Evolutionary conservation across 495 filamentous ascomycete species (phyloP), one percentile per base, ranked within the genome.

Genomic region (Penicillium nucicola): DNA sequence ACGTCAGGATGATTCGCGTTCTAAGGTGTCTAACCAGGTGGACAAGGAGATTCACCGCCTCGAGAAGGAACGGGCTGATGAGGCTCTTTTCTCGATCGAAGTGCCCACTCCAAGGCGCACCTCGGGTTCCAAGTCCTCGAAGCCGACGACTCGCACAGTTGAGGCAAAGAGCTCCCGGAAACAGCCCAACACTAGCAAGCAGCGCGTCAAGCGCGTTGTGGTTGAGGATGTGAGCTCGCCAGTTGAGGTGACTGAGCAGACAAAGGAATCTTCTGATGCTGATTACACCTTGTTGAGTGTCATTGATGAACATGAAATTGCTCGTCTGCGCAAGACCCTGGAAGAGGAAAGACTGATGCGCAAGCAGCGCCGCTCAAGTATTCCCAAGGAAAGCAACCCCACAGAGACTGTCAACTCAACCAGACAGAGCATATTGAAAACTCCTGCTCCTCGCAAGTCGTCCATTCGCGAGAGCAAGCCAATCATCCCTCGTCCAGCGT

Each of bases 331-430:
- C 36, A 77, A 70, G 57, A 76, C 69, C 1, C 50, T 80, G 14
- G 77, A 80, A 48, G 70, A 77, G 37, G 77, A 80, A 48, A 66
- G 77, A 42, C 37, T 75, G 10, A 60, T 70, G 18, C 76, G 72
- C 28, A 78, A 77, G 51, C 66, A 76, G 37, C 73, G 70, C 13
- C 67, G 71, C 25, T 60, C 67, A 2, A 62, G 52, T 50, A 44
- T 54, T 13, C 35, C 58, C 12, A 68, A 58, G 22, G 71, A 75
- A 12, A 46, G 48, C 8, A 61, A 55, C 45, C 46, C 57, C 6
- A 67, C 60, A 31, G 67, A 72, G 7, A 68, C 71, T 2, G 56
- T 63, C 37, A 68, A 72, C 35, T 45, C 65, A 9, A 74, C 66
- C 10, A 71, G 72, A 32, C 67, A 68, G 42, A 68, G 69, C 35